phyloP scores from a whole-genome alignment of 331 rosid species.

The Malus hybrid region DNA sequence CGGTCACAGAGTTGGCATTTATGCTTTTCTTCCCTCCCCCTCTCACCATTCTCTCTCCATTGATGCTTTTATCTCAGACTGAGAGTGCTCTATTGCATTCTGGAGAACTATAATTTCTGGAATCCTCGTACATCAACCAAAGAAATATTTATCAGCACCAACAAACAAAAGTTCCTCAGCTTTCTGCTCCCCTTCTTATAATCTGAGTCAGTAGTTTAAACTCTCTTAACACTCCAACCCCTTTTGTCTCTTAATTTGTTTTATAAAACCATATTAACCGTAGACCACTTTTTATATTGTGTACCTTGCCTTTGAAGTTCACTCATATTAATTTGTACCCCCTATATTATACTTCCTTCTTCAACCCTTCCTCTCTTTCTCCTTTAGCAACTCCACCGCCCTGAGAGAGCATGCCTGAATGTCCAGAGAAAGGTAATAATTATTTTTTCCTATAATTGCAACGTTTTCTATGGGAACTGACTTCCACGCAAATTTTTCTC shows the following conservation, averaged over 20 bases:
- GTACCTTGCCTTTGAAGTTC: conserved; percentile 41
- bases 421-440: conserved; percentile 92
- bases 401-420: conserved; percentile 92
- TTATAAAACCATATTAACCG: conserved; percentile 16
- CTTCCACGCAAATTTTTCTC: too few species aligned
- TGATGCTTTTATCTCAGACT: not conserved
- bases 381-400: conserved; percentile 22
- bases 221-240: not conserved
- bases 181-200: not conserved
- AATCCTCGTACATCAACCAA: conserved; percentile 33
- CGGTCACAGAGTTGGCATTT: conserved; percentile 27
- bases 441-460: not conserved
- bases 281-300: conserved; percentile 22
- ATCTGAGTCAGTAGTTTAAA: conserved; percentile 6
- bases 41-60: conserved; percentile 10
- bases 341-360: not conserved
- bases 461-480: not conserved
- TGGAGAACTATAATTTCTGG: conserved; percentile 4
- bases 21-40: not conserved
- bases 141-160: conserved; percentile 11
- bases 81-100: not conserved
- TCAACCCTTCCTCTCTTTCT: conserved; percentile 16
- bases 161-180: conserved; percentile 5
- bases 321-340: conserved; percentile 4
- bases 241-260: not conserved